A percentile compares a stretch with the other conserved stretches of the same genome.
phyloP scores from a whole-genome alignment of 441 rosid genomes.

The Melastoma candidum region DNA sequence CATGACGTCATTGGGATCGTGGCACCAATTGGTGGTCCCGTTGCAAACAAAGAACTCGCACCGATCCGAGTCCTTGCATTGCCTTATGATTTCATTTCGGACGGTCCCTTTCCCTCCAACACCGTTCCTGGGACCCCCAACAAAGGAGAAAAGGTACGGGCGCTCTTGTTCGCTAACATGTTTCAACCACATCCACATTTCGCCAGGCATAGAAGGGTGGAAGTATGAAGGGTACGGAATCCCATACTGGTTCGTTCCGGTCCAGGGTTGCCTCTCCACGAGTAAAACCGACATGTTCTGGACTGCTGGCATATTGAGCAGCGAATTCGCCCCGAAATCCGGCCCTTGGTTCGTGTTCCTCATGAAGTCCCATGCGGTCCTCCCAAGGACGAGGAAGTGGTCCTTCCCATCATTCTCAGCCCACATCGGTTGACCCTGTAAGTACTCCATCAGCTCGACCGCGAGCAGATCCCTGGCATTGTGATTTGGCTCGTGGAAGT shows the following conservation, averaged over 20 bases:
- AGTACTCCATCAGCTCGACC: slow-evolving; percentile 18
- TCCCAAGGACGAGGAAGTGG: slow-evolving; percentile 42
- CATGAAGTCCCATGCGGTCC: slow-evolving; percentile 60
- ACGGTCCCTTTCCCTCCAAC: slow-evolving; percentile 26
- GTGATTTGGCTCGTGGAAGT: slow-evolving; percentile 26
- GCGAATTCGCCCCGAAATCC: slow-evolving; percentile 40
- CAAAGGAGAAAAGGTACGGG: slow-evolving; percentile 38
- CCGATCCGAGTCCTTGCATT: slow-evolving; percentile 28
- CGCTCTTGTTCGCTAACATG: slow-evolving; percentile 19
- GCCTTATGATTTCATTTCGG: slow-evolving; percentile 34
- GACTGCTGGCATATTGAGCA: slow-evolving; percentile 31
- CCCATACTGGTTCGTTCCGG: slow-evolving; percentile 29
- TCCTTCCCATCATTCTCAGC: slow-evolving; percentile 25
- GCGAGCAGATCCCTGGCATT: slow-evolving; percentile 35
- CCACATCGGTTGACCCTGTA: slow-evolving; percentile 28
- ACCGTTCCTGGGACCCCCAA: slow-evolving; percentile 40
- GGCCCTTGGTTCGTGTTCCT: slow-evolving; percentile 19
- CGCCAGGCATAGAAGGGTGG: slow-evolving; percentile 30
- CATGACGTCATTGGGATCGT: slow-evolving; percentile 24
- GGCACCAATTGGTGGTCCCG: slow-evolving; percentile 19
- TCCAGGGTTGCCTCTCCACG: slow-evolving; percentile 43
- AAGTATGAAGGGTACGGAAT: slow-evolving; percentile 52
- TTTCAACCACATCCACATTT: slow-evolving; percentile 35
- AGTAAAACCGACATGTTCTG: slow-evolving; percentile 46
- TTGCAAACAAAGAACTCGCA: slow-evolving; percentile 32